Base-by-base conservation (phyloP, 2,329 filamentous ascomycete species). In the Calonectria fujianensis region DNA sequence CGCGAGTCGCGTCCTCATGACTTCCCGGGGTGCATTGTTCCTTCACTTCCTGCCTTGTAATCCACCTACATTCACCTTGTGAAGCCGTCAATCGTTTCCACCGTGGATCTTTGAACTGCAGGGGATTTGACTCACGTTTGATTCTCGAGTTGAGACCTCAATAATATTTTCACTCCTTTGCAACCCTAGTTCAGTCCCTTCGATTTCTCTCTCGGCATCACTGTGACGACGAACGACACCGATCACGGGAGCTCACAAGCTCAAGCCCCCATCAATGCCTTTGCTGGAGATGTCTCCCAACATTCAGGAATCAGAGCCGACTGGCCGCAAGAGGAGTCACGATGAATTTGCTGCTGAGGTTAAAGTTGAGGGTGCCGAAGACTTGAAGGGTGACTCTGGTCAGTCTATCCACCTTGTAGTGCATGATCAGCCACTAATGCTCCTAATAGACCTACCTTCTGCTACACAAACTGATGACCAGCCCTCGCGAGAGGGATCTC, bases 281-380 rank as follows among this genome's bases (percentile, higher is more conserved):
- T 83, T 91, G 32, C 82, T 86, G 57, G 84, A 86, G 69, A 84
- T 89, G 80, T 88, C 89, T 24, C 82, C 85, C 16, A 90, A 90
- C 75, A 84, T 89, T 37, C 85, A 87, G 80, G 87, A 89, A 79
- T 82, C 85, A 31, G 87, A 89, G 66, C 77, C 82, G 27, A 82
- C 82, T 35, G 82, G 83, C 63, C 84, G 86, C 67, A 90, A 91
- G 81, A 83, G 88, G 73, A 86, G 83, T 52, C 87, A 89, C 76
- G 84, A 88, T 51, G 87, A 89, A 39, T 90, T 85, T 74, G 77
- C 85, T 3, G 84, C 82, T 13, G 82, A 86, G 31, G 75, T 80
- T n/a, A 81, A 81, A 68, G 64, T 75, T 31, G 80, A 84, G 27
- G 66, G 68, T 4, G 73, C 73, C 1, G 70, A 70, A 24, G 78